phyloP scores from a whole-genome alignment of 2,329 filamentous ascomycete species.

The Fusarium fracticaudum region DNA sequence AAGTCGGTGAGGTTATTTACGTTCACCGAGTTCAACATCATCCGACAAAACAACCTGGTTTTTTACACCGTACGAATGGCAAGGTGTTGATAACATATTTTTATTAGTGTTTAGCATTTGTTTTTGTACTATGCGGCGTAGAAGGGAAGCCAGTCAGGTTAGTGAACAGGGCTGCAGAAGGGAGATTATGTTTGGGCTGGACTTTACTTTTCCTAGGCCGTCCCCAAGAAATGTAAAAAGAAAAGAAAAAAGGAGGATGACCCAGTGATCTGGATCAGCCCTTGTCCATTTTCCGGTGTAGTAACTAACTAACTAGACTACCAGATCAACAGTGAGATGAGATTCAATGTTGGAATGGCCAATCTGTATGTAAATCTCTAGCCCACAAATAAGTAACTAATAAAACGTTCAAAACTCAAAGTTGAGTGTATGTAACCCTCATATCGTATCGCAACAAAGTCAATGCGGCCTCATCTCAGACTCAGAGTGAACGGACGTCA shows the following conservation, averaged over 20 bases:
- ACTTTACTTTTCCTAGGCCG: background rate
- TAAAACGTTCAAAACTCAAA: background rate
- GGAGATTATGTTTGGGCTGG: slow-evolving; percentile 31
- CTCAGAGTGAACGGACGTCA: slow-evolving; percentile 19
- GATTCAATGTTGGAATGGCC: slow-evolving; percentile 17
- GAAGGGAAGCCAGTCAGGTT: slow-evolving; percentile 15
- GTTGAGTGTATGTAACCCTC: background rate
- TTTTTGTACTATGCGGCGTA: slow-evolving; percentile 3
- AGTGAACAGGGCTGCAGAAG: slow-evolving; percentile 34
- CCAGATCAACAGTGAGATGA: slow-evolving; percentile 41
- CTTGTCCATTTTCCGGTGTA: slow-evolving; percentile 27
- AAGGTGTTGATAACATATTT: background rate
- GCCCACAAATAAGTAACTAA: background rate
- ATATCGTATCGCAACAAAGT: slow-evolving; percentile 4
- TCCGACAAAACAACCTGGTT: background rate
- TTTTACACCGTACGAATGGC: background rate
- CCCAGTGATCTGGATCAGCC: slow-evolving; percentile 45
- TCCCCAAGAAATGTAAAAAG: background rate
- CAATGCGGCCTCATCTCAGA: slow-evolving; percentile 16
- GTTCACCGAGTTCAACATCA: slow-evolving; percentile 32
- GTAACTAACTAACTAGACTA: background rate
- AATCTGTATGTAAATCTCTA: background rate
- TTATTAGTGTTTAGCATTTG: background rate
- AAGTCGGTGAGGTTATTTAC: slow-evolving; percentile 30
- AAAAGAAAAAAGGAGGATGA: slow-evolving; percentile 18